Evolutionary conservation across 371 early-diverging fungal genomes (phyloP).

Genomic region (Sporodiniella umbellata): DNA sequence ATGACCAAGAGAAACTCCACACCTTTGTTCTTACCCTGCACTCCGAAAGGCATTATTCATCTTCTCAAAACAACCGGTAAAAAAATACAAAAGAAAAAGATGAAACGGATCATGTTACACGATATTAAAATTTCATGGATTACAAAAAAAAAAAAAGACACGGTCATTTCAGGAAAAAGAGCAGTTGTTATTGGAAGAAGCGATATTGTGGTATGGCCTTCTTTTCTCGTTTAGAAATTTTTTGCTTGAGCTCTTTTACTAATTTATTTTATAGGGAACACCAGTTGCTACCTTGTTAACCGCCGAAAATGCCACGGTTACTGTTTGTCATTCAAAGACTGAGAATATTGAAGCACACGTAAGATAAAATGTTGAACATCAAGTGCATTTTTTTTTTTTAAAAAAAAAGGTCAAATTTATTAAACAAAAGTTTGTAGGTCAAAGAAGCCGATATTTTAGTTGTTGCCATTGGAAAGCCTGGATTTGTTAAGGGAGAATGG

Average conservation of each 20-base stretch:
- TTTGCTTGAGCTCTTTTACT: background rate
- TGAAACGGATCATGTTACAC: background rate
- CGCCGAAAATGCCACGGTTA: conserved; percentile 83
- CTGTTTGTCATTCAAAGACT: conserved; percentile 88
- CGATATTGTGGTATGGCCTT: conserved; percentile 73
- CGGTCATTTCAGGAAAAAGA: conserved; percentile 17
- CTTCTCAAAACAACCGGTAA: conserved; percentile 63
- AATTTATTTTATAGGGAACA: conserved; percentile 49
- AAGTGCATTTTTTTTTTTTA: background rate
- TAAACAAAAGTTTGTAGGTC: conserved; percentile 44
- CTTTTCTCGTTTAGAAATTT: too few species aligned
- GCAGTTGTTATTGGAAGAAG: conserved; percentile 93
- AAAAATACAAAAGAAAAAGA: background rate
- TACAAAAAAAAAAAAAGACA: background rate
- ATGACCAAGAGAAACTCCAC: conserved; percentile 75
- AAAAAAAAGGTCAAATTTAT: background rate
- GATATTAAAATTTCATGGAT: background rate
- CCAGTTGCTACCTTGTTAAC: conserved; percentile 85
- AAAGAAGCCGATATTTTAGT: conserved; percentile 83
- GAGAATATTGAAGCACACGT: conserved; percentile 68
- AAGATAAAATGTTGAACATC: too few species aligned
- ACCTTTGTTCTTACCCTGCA: conserved; percentile 90
- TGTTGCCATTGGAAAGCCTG: conserved; percentile 81
- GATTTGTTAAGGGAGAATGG: conserved; percentile 86
- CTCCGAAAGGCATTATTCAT: conserved; percentile 89